phyloP scores from a whole-genome alignment of 2,329 filamentous ascomycete species.

The Pyrenochaeta sp. region DNA sequence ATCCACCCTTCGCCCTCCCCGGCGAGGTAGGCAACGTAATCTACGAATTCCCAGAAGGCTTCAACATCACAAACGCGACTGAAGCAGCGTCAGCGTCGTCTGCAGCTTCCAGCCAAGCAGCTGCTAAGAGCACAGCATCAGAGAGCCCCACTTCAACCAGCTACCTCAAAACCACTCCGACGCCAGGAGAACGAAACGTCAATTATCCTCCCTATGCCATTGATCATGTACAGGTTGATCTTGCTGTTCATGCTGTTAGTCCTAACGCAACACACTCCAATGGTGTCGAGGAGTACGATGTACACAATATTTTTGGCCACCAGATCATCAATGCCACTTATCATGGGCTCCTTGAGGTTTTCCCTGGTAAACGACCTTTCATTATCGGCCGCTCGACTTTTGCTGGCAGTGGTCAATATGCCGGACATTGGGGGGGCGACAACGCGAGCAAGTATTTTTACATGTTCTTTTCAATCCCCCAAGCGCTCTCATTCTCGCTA shows the following conservation, averaged over 20 bases:
- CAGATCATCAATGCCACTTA: constrained; percentile 81
- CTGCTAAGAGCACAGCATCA: constrained; percentile 44
- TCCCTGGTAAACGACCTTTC: constrained; percentile 76
- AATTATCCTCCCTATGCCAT: constrained; percentile 80
- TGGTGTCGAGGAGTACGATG: constrained; percentile 78
- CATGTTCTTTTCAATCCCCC: constrained; percentile 79
- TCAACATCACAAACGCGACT: constrained; percentile 72
- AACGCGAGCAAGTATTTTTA: constrained; percentile 74
- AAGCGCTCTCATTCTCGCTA: constrained; percentile 76
- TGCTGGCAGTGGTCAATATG: constrained; percentile 75
- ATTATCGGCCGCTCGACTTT: constrained; percentile 87
- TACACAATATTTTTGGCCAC: constrained; percentile 75
- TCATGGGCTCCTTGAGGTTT: constrained; percentile 69
- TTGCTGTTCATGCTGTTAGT: constrained; percentile 75
- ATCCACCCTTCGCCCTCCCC: constrained; percentile 70
- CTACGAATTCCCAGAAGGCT: constrained; percentile 71
- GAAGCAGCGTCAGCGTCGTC: constrained; percentile 69
- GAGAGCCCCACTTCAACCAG: constrained; percentile 40
- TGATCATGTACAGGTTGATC: constrained; percentile 75
- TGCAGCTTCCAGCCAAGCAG: constrained; percentile 60
- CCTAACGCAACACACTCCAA: constrained; percentile 81
- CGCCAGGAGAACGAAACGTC: constrained; percentile 69
- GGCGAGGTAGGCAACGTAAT: constrained; percentile 69
- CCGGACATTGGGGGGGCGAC: constrained; percentile 82
- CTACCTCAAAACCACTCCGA: constrained; percentile 67